Evolutionary conservation across 805 yeast species (phyloP).

Genomic region (Candida bentonensis): DNA sequence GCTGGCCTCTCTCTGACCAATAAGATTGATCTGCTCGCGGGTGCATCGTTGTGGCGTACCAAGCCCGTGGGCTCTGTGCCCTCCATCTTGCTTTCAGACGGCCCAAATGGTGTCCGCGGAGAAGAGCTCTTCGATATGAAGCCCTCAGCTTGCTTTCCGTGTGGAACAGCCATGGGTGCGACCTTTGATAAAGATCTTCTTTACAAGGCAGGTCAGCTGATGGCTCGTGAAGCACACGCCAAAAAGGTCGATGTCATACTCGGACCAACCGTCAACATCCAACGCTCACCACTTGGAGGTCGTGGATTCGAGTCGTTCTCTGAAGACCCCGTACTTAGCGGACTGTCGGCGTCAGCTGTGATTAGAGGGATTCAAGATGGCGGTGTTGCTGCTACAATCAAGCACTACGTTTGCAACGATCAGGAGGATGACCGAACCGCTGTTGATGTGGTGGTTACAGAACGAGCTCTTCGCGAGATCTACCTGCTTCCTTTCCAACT

Average conservation of each 20-base stretch:
- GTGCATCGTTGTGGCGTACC: conserved; percentile 41
- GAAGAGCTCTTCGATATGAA: conserved; percentile 37
- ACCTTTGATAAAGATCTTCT: conserved; percentile 40
- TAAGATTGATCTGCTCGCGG: conserved; percentile 23
- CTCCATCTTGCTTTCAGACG: conserved; percentile 36
- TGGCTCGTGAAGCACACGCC: conserved; percentile 40
- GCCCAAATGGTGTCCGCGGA: conserved; percentile 54
- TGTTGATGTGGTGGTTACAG: conserved; percentile 36
- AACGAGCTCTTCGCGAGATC: conserved; percentile 51
- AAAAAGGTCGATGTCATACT: conserved; percentile 38
- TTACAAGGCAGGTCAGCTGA: conserved; percentile 33
- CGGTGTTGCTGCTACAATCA: conserved; percentile 40
- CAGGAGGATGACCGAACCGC: conserved; percentile 40
- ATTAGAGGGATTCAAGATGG: conserved; percentile 41
- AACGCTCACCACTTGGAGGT: conserved; percentile 46
- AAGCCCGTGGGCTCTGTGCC: conserved; percentile 29
- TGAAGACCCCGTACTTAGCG: conserved; percentile 44
- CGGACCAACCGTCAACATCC: conserved; percentile 41
- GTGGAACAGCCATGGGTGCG: conserved; percentile 47
- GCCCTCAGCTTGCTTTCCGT: conserved; percentile 46
- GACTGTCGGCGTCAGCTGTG: conserved; percentile 32
- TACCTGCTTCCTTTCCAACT: conserved; percentile 51
- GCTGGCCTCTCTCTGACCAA: no score
- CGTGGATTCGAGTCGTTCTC: conserved; percentile 48
- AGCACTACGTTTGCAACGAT: conserved; percentile 53